Percentiles rank a stretch among this genome's conserved stretches.
Conservation (phyloP, 306 rosid species). For the Vicia villosa region DNA sequence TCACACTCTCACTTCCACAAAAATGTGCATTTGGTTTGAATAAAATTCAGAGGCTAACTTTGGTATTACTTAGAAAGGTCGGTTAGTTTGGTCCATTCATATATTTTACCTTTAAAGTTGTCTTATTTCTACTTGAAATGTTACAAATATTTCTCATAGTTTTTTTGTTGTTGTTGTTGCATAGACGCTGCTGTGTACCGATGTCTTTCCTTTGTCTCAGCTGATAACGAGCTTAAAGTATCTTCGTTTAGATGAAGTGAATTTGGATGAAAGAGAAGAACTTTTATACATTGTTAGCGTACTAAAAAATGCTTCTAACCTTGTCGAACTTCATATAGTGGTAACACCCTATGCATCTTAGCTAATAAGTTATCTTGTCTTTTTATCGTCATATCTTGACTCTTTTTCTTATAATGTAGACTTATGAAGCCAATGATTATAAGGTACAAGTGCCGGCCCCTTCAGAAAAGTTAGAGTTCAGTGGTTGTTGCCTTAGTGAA, state of each 20-base stretch:
- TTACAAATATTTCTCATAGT: background rate
- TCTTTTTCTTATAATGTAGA: background rate
- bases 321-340: constrained; percentile 12
- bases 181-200: background rate
- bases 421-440: background rate
- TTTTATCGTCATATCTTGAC: background rate
- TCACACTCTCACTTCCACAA: background rate
- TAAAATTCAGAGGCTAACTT: background rate
- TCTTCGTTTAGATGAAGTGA: background rate
- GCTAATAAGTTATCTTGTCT: background rate
- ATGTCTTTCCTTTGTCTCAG: background rate
- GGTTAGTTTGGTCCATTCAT: background rate
- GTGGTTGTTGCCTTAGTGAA: background rate
- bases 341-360: constrained; percentile 9
- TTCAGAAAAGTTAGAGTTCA: background rate
- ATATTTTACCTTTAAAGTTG: background rate
- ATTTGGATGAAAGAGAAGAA: background rate
- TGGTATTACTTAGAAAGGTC: background rate
- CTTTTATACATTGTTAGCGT: background rate
- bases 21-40: background rate
- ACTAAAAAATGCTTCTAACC: constrained; percentile 25
- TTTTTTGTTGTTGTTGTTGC: constrained; percentile 14
- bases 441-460: background rate
- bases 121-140: background rate
- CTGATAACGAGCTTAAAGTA: background rate